Evolutionary conservation across 768 basidiomycete species (phyloP).

Genomic region (Pilatotrama ljubarskyi): DNA sequence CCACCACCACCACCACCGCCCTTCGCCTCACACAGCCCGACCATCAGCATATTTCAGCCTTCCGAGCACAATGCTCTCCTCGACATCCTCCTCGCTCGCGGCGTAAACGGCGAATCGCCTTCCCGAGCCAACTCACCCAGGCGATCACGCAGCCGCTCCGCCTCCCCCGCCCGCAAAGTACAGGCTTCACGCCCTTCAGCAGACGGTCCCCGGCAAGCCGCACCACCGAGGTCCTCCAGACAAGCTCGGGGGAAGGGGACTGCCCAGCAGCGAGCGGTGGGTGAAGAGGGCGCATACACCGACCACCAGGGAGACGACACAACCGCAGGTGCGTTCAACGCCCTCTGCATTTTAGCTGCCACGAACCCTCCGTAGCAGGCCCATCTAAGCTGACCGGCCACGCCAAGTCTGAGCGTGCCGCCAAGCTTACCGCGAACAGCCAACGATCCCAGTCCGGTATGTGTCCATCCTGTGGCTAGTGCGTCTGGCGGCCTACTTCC

Average conservation of each 20-base stretch:
- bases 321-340: not conserved
- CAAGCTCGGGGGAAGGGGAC: not conserved
- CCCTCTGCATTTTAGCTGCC: not conserved
- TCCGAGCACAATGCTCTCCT: slow-evolving; percentile 48
- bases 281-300: not conserved
- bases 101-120: slow-evolving; percentile 49
- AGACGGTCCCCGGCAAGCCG: not conserved
- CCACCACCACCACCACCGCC: not conserved
- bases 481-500: no score
- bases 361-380: not conserved
- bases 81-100: slow-evolving; percentile 53
- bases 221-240: not conserved
- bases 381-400: not conserved
- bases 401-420: no score
- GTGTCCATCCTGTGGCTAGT: no score
- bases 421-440: not conserved
- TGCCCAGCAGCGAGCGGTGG: not conserved
- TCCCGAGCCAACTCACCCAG: slow-evolving; percentile 15
- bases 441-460: no score
- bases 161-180: slow-evolving; percentile 2
- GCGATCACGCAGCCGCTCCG: slow-evolving; percentile 14
- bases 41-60: slow-evolving; percentile 53
- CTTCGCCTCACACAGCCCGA: not conserved
- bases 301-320: not conserved
- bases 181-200: not conserved